These are phyloP conservation scores for Lathyrus sativus DNA, from an alignment of 306 rosid genomes.

Conservation along the genomic window DNA sequence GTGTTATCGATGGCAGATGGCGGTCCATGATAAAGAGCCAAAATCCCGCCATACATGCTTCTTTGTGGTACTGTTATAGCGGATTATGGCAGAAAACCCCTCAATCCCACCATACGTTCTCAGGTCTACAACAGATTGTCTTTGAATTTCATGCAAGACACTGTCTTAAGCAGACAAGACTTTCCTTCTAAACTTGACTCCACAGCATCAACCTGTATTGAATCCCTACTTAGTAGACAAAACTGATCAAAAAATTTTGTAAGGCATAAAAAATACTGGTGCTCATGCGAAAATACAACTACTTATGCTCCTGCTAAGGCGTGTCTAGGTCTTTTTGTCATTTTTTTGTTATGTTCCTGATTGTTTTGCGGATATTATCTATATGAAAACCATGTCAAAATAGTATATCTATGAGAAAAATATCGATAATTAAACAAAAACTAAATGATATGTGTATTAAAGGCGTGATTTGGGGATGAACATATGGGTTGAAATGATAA, in stretches of 20 bases:
- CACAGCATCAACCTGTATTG: background rate
- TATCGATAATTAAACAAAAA: background rate
- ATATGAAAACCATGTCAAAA: no score
- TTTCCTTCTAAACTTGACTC: background rate
- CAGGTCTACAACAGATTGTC: no score
- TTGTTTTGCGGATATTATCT: background rate
- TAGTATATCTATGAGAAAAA: no score
- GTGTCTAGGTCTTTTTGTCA: background rate
- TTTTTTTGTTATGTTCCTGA: no score
- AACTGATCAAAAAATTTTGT: background rate
- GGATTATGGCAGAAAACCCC: no score
- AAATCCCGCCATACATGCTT: no score
- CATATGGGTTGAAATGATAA: background rate
- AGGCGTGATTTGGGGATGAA: background rate
- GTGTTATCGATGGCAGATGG: no score
- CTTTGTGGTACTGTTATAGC: no score
- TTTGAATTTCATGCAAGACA: background rate
- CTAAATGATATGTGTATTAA: background rate
- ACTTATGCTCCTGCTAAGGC: background rate
- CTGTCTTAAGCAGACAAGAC: background rate
- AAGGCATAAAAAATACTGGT: background rate
- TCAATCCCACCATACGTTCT: no score
- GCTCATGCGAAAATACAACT: background rate
- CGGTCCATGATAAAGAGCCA: no score
- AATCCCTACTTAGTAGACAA: background rate